These are phyloP conservation scores for Penicillium parvum DNA, from an alignment of 495 filamentous ascomycete species.

Conservation along the genomic window DNA sequence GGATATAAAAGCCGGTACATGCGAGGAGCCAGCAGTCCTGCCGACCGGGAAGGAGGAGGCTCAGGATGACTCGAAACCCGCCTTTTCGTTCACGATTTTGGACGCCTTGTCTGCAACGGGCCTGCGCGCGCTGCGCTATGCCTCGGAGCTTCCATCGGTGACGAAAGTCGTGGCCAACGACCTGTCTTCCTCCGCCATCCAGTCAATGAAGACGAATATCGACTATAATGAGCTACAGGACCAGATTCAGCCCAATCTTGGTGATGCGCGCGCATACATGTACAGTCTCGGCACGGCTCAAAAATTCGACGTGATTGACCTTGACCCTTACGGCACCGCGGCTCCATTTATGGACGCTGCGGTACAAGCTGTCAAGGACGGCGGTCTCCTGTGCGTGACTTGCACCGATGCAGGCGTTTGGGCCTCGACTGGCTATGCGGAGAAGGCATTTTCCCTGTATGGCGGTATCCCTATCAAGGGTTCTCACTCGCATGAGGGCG, in stretches of 20 bases:
- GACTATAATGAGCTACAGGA: slow-evolving; percentile 69
- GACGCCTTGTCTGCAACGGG: slow-evolving; percentile 95
- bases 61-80: background rate
- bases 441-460: slow-evolving; percentile 89
- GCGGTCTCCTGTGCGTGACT: slow-evolving; percentile 88
- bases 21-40: slow-evolving; percentile 7
- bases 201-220: slow-evolving; percentile 77
- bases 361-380: slow-evolving; percentile 75
- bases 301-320: slow-evolving; percentile 86
- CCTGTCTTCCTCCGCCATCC: slow-evolving; percentile 68
- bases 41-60: slow-evolving; percentile 7
- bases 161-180: slow-evolving; percentile 89
- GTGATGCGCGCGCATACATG: slow-evolving; percentile 89
- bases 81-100: slow-evolving; percentile 66
- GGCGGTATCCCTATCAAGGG: slow-evolving; percentile 85
- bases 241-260: slow-evolving; percentile 66
- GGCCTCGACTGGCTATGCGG: slow-evolving; percentile 86
- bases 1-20: slow-evolving; percentile 10
- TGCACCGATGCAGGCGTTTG: slow-evolving; percentile 94
- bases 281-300: slow-evolving; percentile 49
- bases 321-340: slow-evolving; percentile 94
- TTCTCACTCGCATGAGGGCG: slow-evolving; percentile 79
- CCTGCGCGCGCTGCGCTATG: slow-evolving; percentile 86
- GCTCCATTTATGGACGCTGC: slow-evolving; percentile 88
- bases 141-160: slow-evolving; percentile 77